Base-by-base conservation (phyloP, 768 basidiomycete species). In the Boletus rubescentipes region DNA sequence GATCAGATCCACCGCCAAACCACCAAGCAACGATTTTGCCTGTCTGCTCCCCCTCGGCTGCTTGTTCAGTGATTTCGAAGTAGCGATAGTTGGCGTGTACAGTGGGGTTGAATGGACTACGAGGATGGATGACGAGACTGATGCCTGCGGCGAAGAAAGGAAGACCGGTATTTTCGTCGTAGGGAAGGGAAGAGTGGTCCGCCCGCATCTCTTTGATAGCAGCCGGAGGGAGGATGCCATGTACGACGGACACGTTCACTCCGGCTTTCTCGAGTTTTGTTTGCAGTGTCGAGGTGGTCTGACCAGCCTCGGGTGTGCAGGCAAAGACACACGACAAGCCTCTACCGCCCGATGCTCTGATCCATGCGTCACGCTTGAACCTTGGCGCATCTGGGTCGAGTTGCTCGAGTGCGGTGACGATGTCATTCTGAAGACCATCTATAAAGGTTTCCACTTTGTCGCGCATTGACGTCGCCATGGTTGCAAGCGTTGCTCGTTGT, bases 61-160 rank as follows among this genome's bases (percentile, higher is more conserved):
- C 62, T 39, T 75, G 73, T 58, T 88, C 82, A 3, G 85, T 86
- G 59, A 97, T 84, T 72, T 98, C 96, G 66, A 99, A 99, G 72
- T 98, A 98, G 50, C 97, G 91, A 64, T 95, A 97, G 70, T 99
- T 99, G 54, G 91, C 85, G 69, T 99, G 96, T 7, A 93, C 87
- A 20, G 96, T 98, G 9, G 97, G 93, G 15, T 91, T 88, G 64
- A 92, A 84, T 4, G 96, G 97, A 73, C 94, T 97, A 49, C 86
- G 81, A 0, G 96, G 96, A 70, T 99, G 96, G 16, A 98, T 79
- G 62, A 99, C 93, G 65, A 98, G 81, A 61, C 89, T 92, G 64
- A 98, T 77, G 0, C 97, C 96, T 0, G 89, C 90, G 14, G 91
- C 95, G 64, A 94, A 95, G 79, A 93, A 99, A 0, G 95, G 96